Evolutionary conservation across 73 alveolate genomes (phyloP).

Genomic region (Uronychia binucleata): DNA sequence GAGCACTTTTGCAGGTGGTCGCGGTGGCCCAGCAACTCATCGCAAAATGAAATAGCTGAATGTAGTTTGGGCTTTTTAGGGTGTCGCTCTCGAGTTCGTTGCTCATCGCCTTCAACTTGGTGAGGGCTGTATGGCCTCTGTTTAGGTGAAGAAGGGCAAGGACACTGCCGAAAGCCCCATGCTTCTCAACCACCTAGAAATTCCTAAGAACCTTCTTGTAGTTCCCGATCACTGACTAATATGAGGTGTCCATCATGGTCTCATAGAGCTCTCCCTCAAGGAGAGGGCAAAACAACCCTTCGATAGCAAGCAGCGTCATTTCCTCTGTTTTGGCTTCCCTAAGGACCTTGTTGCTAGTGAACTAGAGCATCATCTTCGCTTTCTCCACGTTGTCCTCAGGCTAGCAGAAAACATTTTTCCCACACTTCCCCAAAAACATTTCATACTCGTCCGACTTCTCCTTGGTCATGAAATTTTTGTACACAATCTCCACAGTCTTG

Average conservation of each 20-base stretch:
- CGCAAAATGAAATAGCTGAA: neutral
- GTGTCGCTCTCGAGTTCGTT: neutral
- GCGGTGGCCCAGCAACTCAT: neutral
- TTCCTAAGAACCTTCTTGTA: neutral
- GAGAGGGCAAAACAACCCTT: neutral
- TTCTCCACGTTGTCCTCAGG: slow-evolving; percentile 38
- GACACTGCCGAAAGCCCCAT: neutral
- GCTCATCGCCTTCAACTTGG: neutral
- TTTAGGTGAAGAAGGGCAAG: neutral
- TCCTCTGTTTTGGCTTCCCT: neutral
- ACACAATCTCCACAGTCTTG: slow-evolving; percentile 42
- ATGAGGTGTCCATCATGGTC: neutral
- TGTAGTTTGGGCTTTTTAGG: neutral
- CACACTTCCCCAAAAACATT: slow-evolving; percentile 63
- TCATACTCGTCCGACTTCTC: slow-evolving; percentile 67
- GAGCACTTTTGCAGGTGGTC: neutral
- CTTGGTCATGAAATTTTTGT: slow-evolving; percentile 34
- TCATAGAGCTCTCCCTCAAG: neutral
- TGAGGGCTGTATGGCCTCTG: neutral
- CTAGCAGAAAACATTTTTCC: slow-evolving; percentile 42
- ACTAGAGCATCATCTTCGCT: neutral
- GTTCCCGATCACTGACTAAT: neutral
- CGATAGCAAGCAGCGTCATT: neutral
- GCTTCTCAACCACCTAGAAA: neutral
- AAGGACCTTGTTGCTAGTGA: neutral